These are phyloP conservation scores for Candida pseudofarinosa DNA, from an alignment of 805 yeast genomes.

Conservation along the genomic window DNA sequence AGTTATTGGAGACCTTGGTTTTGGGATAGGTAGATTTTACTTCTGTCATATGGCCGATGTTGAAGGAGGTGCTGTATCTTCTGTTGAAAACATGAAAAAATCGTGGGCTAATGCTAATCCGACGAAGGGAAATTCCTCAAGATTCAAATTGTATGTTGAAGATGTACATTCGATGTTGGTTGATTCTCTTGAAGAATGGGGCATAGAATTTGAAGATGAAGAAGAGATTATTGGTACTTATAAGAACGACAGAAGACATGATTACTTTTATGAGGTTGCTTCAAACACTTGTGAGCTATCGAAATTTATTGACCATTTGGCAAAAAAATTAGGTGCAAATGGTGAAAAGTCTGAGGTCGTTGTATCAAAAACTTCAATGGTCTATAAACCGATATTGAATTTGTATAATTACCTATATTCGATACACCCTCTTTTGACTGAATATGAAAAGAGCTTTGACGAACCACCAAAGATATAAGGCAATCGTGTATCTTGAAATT, in stretches of 20 bases:
- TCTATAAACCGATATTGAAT: slow-evolving; percentile 24
- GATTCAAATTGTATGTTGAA: slow-evolving; percentile 39
- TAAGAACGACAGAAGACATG: slow-evolving; percentile 5
- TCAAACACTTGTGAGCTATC: slow-evolving; percentile 23
- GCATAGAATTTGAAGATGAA: slow-evolving; percentile 30
- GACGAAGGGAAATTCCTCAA: slow-evolving; percentile 15
- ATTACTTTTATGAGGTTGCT: slow-evolving; percentile 36
- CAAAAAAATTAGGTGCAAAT: slow-evolving; percentile 16
- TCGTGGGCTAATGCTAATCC: slow-evolving; percentile 12
- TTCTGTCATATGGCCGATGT: slow-evolving; percentile 34
- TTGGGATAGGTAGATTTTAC: slow-evolving; percentile 36
- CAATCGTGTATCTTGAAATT: background rate
- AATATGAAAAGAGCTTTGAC: slow-evolving; percentile 17
- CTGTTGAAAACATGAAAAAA: slow-evolving; percentile 30
- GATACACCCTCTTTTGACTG: slow-evolving; percentile 23
- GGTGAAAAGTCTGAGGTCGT: background rate
- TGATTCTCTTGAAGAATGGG: slow-evolving; percentile 23
- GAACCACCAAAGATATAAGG: slow-evolving; percentile 1
- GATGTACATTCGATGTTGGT: slow-evolving; percentile 33
- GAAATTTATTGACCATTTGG: slow-evolving; percentile 22
- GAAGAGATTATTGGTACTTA: slow-evolving; percentile 23
- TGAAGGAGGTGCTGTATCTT: slow-evolving; percentile 32
- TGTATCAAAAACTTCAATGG: slow-evolving; percentile 10
- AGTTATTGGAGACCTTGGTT: slow-evolving; percentile 38
- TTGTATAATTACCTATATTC: slow-evolving; percentile 26